phyloP scores from a whole-genome alignment of 73 alveolate genomes.

The Paramecium primaurelia region DNA sequence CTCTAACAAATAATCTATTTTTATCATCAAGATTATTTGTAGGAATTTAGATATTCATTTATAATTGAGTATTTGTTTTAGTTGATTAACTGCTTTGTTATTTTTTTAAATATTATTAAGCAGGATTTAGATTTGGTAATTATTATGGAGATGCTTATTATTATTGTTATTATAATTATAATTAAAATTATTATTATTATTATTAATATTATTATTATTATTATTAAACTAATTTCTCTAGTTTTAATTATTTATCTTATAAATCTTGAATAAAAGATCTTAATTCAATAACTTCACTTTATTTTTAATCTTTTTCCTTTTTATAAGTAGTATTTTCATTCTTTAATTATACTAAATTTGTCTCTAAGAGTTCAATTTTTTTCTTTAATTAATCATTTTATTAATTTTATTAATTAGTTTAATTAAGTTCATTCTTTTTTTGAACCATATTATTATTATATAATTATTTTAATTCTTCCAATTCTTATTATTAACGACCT shows the following conservation, averaged over 20 bases:
- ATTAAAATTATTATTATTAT: background rate
- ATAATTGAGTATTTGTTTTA: background rate
- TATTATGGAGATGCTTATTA: background rate
- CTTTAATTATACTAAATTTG: background rate
- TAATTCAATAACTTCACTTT: constrained; percentile 29
- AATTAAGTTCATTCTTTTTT: background rate
- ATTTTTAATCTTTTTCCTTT: background rate
- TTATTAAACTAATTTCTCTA: background rate
- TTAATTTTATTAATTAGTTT: background rate
- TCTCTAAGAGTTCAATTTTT: background rate
- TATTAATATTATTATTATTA: background rate
- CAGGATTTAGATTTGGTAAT: background rate
- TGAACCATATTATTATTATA: background rate
- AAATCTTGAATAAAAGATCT: background rate
- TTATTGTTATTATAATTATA: background rate
- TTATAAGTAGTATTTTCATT: background rate
- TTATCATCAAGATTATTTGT: background rate
- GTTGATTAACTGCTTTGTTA: background rate
- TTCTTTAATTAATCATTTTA: background rate
- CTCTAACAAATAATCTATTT: background rate
- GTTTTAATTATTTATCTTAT: background rate
- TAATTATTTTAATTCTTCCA: background rate
- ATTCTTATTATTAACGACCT: background rate
- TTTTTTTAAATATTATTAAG: background rate
- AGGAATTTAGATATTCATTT: background rate